Conservation (phyloP, 2,329 filamentous ascomycete species). For the Diaporthe eres region DNA sequence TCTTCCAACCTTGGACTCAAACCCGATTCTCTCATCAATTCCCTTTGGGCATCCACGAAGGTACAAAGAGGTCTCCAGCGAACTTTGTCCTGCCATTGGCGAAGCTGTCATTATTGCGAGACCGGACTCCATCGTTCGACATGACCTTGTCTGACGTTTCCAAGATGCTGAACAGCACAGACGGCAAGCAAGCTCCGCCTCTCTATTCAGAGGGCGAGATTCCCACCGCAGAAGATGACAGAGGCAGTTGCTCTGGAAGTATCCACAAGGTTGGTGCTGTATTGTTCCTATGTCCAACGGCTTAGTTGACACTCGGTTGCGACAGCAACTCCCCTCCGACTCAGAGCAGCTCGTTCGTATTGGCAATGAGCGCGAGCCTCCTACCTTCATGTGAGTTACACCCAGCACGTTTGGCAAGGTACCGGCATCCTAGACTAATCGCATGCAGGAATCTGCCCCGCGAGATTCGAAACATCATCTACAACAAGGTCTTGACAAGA, state of each 20-base stretch:
- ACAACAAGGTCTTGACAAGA: not conserved
- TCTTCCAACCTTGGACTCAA: not conserved
- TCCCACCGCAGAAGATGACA: not conserved
- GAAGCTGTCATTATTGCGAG: not conserved
- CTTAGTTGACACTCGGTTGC: not conserved
- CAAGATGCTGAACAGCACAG: not conserved
- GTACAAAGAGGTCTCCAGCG: not conserved
- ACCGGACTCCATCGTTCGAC: fast-evolving
- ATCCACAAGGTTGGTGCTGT: not conserved
- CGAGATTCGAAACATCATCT: conserved; percentile 25
- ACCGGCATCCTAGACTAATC: not conserved
- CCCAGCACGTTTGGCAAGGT: fast-evolving
- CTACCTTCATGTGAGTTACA: not conserved
- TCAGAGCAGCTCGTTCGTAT: not conserved
- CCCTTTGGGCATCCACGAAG: not conserved
- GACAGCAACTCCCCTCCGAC: not conserved
- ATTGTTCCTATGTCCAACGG: not conserved
- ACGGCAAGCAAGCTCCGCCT: not conserved
- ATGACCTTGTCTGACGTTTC: not conserved
- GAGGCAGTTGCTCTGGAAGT: not conserved
- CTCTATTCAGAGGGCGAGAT: not conserved
- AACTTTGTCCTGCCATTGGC: not conserved
- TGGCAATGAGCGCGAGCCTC: not conserved
- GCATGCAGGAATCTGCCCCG: not conserved
- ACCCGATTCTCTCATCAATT: too few relatives aligned